Evolutionary conservation across 768 basidiomycete genomes (phyloP).

Genomic region (Leccinum uliginosum): DNA sequence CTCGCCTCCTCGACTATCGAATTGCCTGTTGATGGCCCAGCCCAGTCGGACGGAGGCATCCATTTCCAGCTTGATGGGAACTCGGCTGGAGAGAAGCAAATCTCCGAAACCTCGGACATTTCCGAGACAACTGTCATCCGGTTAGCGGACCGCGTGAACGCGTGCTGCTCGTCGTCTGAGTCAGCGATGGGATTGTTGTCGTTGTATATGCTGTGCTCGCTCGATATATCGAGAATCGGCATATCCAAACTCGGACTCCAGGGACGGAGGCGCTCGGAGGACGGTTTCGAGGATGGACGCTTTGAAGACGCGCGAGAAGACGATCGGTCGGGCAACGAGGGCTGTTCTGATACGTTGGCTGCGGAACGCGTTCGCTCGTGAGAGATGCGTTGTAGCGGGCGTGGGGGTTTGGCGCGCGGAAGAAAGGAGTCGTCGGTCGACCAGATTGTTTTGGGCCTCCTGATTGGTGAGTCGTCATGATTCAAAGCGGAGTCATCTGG

Average conservation of each 20-base stretch:
- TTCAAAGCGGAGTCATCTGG: neutral
- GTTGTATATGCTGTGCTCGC: neutral
- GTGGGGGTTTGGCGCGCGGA: slow-evolving; percentile 18
- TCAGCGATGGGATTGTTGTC: neutral
- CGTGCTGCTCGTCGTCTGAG: neutral
- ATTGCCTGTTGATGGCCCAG: slow-evolving; percentile 9
- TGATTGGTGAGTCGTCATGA: neutral
- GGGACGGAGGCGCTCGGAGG: neutral
- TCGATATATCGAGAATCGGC: neutral
- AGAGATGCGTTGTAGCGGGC: slow-evolving; percentile 7
- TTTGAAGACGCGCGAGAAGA: neutral
- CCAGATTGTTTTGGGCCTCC: slow-evolving; percentile 8
- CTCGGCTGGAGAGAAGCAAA: neutral
- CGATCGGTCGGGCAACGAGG: neutral
- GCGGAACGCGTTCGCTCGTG: slow-evolving; percentile 13
- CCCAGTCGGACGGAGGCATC: slow-evolving; percentile 25
- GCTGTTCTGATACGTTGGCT: neutral
- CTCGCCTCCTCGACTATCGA: neutral
- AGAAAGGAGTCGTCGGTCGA: slow-evolving; percentile 17
- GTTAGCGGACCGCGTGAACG: neutral
- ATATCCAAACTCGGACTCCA: neutral
- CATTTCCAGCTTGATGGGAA: slow-evolving; percentile 5
- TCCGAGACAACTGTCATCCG: neutral
- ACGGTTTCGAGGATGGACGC: neutral
- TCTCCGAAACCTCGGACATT: neutral